Evolutionary conservation across 352 stramenopile genomes (phyloP).

Genomic region (Phytophthora meadii): DNA sequence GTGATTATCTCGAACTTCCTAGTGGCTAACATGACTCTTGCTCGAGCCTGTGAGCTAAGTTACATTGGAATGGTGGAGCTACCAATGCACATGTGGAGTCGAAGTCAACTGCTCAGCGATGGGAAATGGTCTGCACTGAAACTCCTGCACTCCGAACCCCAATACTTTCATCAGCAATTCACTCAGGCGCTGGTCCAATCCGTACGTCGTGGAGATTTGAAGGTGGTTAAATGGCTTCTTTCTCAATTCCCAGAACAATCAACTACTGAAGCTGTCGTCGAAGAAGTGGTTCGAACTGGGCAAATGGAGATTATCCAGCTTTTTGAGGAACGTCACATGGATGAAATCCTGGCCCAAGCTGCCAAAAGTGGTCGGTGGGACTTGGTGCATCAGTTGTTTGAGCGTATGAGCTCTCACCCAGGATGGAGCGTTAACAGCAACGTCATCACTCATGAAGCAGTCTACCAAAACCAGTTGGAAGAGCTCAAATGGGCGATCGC

Average conservation of each 20-base stretch:
- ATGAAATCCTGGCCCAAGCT: neutral
- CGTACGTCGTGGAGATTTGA: neutral
- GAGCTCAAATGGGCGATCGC: neutral
- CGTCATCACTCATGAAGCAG: neutral
- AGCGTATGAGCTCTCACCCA: neutral
- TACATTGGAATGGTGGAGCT: neutral
- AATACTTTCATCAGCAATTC: slow-evolving; percentile 9
- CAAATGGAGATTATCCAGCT: neutral
- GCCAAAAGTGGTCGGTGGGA: neutral
- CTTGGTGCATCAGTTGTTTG: neutral
- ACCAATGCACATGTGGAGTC: slow-evolving; percentile 8
- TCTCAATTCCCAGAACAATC: slow-evolving; percentile 6
- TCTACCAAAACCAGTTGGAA: neutral
- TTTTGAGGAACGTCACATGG: neutral
- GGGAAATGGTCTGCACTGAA: too few relatives aligned
- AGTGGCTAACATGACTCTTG: neutral
- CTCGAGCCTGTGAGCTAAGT: neutral
- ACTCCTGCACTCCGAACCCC: neutral
- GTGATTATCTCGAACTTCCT: neutral
- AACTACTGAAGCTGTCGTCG: too few relatives aligned
- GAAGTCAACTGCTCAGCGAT: slow-evolving; percentile 9
- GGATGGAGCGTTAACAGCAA: neutral
- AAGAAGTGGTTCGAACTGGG: too few relatives aligned
- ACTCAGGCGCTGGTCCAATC: neutral
- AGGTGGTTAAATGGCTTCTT: slow-evolving; percentile 17